Evolutionary conservation across 2,329 filamentous ascomycete genomes (phyloP), one percentile per base, ranked within the genome.

Genomic region (Geosmithia flava): DNA sequence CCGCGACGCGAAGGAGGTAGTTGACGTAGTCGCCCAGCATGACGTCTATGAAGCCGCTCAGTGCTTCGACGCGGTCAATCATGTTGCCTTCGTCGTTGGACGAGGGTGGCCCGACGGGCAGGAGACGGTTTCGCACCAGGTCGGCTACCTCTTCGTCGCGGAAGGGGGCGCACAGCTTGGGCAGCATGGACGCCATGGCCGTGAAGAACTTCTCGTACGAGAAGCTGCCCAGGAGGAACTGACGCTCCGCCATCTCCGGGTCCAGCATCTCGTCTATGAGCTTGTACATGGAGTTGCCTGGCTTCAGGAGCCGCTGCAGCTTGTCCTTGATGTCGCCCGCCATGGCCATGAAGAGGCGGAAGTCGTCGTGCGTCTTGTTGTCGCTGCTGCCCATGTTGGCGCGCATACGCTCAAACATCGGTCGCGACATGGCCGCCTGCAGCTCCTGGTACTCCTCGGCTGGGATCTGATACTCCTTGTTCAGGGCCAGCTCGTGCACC

Each of bases 21-120:
- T 93, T 93, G 51, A 85, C 83, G 58, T 90, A 89, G 57, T 93
- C 87, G 50, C 87, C 80, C 20, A 85, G 78, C 67, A 91, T 82
- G 37, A 84, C 68, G 56, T 93, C 84, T 49, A 90, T 85, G 54
- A 87, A 84, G 29, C 80, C 77, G 48, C 88, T 76, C 2, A 93
- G 70, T 15, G 83, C 81, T 65, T 88, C 83, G 1, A 91, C 74
- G 52, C 87, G 82, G 58, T 86, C 81, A 16, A 89, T 84, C 57
- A 89, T 78, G 58, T 81, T 75, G 3, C 80, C 78, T 20, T 74
- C 68, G 44, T 65, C 63, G n/a, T n/a, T n/a, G n/a, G n/a, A n/a
- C n/a, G n/a, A n/a, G n/a, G n/a, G n/a, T n/a, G n/a, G n/a, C n/a
- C n/a, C n/a, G n/a, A n/a, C n/a, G n/a, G n/a, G n/a, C n/a, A n/a